Conservation (phyloP, 192 early-diverging fungal species). For the Dimargaris cristalligena region DNA sequence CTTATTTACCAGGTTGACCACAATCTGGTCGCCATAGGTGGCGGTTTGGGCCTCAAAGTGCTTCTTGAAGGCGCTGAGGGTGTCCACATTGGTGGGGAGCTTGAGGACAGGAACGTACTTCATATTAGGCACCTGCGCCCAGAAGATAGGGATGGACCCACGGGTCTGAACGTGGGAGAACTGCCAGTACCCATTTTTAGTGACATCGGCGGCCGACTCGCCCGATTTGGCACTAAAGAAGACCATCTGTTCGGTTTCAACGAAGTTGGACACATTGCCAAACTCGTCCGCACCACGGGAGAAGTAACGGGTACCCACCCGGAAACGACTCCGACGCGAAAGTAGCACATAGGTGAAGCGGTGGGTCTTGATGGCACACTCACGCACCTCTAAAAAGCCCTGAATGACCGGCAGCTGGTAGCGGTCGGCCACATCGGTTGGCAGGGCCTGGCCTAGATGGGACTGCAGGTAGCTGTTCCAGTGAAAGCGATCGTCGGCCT, state of each 20-base stretch:
- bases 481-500: conserved; percentile 89
- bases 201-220: too few relatives aligned
- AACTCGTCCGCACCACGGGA: conserved; percentile 79
- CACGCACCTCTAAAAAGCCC: conserved; percentile 57
- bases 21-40: conserved; percentile 65
- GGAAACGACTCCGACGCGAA: conserved; percentile 63
- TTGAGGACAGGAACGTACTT: conserved; percentile 80
- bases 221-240: conserved; percentile 31
- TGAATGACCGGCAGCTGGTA: conserved; percentile 85
- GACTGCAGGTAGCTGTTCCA: conserved; percentile 67
- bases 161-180: conserved; percentile 91
- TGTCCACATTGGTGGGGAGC: conserved; percentile 32
- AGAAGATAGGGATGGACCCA: conserved; percentile 89
- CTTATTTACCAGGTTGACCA: conserved; percentile 90
- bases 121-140: conserved; percentile 84
- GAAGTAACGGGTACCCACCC: conserved; percentile 81
- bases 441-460: conserved; percentile 28
- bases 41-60: conserved; percentile 19
- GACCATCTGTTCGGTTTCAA: conserved; percentile 92
- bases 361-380: conserved; percentile 43
- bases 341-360: conserved; percentile 65
- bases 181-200: too few relatives aligned
- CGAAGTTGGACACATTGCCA: conserved; percentile 92
- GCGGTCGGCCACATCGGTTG: conserved; percentile 22
- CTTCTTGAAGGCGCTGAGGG: conserved; percentile 19